Base-by-base conservation (phyloP, 352 stramenopile species). In the Phytophthora sp. region DNA sequence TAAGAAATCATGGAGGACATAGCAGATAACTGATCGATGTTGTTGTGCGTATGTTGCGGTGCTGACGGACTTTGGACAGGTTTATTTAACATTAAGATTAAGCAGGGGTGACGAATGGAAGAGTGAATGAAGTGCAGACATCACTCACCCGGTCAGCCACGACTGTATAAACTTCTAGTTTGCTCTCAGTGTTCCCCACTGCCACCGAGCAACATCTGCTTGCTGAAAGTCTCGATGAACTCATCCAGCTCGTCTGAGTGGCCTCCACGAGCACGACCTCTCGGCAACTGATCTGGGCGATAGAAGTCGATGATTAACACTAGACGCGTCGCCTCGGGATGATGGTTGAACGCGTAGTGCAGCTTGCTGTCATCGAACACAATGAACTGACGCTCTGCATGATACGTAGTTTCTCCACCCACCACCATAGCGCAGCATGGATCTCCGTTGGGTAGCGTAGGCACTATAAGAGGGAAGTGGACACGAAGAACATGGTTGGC, bases 291-390 rank as follows among this genome's bases (percentile, higher is more conserved):
- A 35, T 90, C 81, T 1, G 90, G 90, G 3, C 90, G 87, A 33
- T 95, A 91, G 39, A 97, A 72, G 63, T 97, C 90, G 35, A 97
- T 75, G 58, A 97, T 97, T 23, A 97, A 72, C 26, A 97, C 85
- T 29, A 85, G 78, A 7, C 85, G 80, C 44, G 77, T 91, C 58
- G 84, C 68, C 12, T 84, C 74, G 3, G 74, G 66, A 59, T 91
- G 86, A 54, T 87, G 61, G 69, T 96, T 96, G 69, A 82, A 96
- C 52, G 88, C 89, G 49, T 90, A 91, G 73, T 97, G 90, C 46
- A 96, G 75, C 65, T 97, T 97, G 71, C 86, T 96, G 70, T 97
- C 90, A 72, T 97, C 90, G 63, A 97, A 97, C 12, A 97, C 90
- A 31, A 97, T 77, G 24, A 97, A 69, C 59, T 94, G 77, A 15